Evolutionary conservation across 2,329 filamentous ascomycete species (phyloP), one percentile per base, ranked within the genome.

Genomic region (Fulvia fulva): DNA sequence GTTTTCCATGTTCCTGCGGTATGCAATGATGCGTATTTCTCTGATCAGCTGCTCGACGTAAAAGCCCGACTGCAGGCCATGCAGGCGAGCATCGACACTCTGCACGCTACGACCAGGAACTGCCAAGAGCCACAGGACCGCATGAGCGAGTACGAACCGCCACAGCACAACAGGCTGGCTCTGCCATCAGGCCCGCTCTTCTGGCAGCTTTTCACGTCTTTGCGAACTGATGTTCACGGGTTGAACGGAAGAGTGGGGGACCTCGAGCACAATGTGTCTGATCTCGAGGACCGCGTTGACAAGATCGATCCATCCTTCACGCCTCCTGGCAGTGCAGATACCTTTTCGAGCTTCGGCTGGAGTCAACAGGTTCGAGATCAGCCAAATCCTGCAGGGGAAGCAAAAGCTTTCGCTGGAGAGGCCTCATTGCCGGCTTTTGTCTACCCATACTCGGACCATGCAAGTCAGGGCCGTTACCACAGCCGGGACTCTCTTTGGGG

Each of bases 211-310:
- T 62, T 66, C 55, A 62, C 57, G 22, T 62, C 62, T 19, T 45
- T 67, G 19, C 58, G 60, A 16, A 62, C 54, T 5, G 65, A 67
- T 44, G 55, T 65, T 11, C 57, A 56, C 16, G 54, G 58, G 30
- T 53, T 65, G 22, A 53, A 60, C 37, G 49, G 43, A 19, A 57
- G 67, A 11, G 47, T 65, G n/a, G 54, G 49, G 16, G 53, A 56
- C 32, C 37, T 63, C 14, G 67, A 67, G 61, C 62, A 57, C 34
- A 57, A 59, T 30, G 49, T 64, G 5, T 66, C 64, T 14, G 60
- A 68, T 44, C 47, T 67, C 5, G 66, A 67, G 32, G 65, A 67
- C 44, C 58, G 58, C 21, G 54, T 67, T 11, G 65, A 68, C 37
- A 52, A 46, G 12, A 28, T 63, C 7, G 60, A 62, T 30, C 61